phyloP scores from a whole-genome alignment of 2,329 filamentous ascomycete genomes.

The Colletotrichum sp. region DNA sequence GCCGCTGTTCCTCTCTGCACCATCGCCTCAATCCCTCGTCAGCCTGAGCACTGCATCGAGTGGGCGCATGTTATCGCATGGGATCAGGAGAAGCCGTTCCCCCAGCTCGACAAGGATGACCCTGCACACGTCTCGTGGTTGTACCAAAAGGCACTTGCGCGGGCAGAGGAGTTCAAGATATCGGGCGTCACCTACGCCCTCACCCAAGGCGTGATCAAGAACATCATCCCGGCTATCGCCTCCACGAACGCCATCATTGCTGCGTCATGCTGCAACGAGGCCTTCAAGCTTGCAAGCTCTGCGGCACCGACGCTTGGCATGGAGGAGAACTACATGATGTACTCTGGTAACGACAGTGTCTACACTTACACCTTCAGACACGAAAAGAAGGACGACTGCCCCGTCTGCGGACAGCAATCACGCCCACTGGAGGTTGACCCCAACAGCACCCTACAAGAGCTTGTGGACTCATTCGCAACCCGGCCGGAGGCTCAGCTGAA shows the following conservation, averaged over 20 bases:
- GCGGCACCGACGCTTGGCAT: constrained; percentile 80
- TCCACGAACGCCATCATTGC: constrained; percentile 98
- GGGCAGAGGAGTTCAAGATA: constrained; percentile 89
- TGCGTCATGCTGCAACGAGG: constrained; percentile 94
- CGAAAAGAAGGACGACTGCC: constrained; percentile 92
- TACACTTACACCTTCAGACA: constrained; percentile 98
- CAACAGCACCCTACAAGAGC: constrained; percentile 76
- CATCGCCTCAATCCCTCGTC: constrained; percentile 92
- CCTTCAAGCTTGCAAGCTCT: constrained; percentile 88
- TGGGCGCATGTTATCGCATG: constrained; percentile 99
- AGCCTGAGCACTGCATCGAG: constrained; percentile 97
- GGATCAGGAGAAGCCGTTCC: constrained; percentile 85
- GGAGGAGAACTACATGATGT: constrained; percentile 98
- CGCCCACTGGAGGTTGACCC: constrained; percentile 76
- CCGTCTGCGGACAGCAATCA: constrained; percentile 87
- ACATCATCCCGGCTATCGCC: constrained; percentile 98
- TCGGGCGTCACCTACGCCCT: constrained; percentile 91
- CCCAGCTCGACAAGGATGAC: constrained; percentile 91
- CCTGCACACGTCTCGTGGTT: constrained; percentile 98
- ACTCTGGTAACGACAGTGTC: constrained; percentile 92
- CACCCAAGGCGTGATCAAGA: constrained; percentile 98
- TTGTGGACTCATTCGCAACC: constrained; percentile 83
- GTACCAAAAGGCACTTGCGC: constrained; percentile 80
- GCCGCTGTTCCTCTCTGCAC: constrained; percentile 97
- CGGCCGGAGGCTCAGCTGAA: constrained; percentile 92